Conservation (phyloP, 163 green algal genomes). For the Volvox carteri region DNA sequence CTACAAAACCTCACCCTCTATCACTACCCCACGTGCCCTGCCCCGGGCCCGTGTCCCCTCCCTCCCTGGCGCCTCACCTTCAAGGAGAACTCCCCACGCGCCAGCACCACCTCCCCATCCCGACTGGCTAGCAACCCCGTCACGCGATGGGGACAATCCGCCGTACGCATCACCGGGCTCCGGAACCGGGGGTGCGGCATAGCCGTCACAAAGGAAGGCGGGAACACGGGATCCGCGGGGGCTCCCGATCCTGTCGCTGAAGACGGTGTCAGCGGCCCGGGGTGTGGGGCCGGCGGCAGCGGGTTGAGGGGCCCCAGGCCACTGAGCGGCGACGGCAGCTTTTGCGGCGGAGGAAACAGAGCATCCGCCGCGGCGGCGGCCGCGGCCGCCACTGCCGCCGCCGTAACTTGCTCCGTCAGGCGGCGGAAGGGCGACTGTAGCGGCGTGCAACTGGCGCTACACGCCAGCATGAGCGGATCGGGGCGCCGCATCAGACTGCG, state of each 20-base stretch:
- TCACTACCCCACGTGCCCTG: too few relatives aligned
- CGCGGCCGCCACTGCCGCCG: background rate
- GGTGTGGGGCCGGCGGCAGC: background rate
- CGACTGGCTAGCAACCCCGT: slow-evolving; percentile 16
- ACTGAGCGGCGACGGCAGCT: background rate
- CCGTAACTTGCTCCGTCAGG: slow-evolving; percentile 22
- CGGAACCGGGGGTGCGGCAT: slow-evolving; percentile 40
- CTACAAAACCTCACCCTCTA: too few relatives aligned
- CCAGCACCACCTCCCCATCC: slow-evolving; percentile 37
- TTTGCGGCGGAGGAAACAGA: background rate
- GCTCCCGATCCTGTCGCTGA: background rate
- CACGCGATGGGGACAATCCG: slow-evolving; percentile 19
- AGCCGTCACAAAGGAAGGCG: slow-evolving; percentile 7
- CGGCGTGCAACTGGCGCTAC: slow-evolving; percentile 6
- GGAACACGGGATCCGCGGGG: background rate
- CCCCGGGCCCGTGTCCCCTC: too few relatives aligned
- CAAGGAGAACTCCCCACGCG: background rate
- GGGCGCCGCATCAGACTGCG: slow-evolving; percentile 14
- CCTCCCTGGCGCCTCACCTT: slow-evolving; percentile 28
- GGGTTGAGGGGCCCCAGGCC: background rate
- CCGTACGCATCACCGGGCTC: background rate
- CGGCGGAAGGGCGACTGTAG: slow-evolving; percentile 16
- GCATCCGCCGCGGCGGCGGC: background rate
- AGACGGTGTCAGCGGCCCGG: background rate
- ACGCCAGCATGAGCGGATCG: background rate